A percentile compares a stretch with the other conserved stretches of the same genome.
These are phyloP conservation scores for Sporothrix curviconia DNA, from an alignment of 2,329 filamentous ascomycete species.

Conservation along the genomic window DNA sequence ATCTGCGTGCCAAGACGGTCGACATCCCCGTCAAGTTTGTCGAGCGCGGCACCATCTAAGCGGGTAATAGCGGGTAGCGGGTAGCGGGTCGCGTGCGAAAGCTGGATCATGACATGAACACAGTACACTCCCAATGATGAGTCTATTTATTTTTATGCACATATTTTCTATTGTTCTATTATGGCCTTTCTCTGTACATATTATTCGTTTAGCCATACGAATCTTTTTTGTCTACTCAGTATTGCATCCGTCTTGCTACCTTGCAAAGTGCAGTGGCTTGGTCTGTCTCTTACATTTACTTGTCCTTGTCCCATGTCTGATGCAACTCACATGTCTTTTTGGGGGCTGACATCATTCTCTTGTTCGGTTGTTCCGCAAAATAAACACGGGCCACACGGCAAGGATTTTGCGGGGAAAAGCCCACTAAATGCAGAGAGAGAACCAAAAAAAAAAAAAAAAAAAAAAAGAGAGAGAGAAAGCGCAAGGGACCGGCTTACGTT, in stretches of 20 bases:
- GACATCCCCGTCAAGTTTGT: slow-evolving; percentile 39
- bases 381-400: background rate
- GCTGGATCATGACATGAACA: background rate
- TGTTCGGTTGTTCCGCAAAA: background rate
- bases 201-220: background rate
- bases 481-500: background rate
- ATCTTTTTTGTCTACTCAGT: no score
- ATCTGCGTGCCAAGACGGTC: slow-evolving; percentile 37
- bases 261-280: no score
- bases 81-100: no score
- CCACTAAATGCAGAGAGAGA: background rate
- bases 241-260: no score
- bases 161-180: background rate
- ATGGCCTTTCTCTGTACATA: background rate
- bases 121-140: background rate
- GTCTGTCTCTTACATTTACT: no score
- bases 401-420: background rate
- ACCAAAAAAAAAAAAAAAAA: background rate
- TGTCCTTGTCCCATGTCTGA: background rate
- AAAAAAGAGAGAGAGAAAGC: background rate
- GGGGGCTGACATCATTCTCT: no score
- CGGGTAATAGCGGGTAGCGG: no score
- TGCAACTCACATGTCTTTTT: background rate
- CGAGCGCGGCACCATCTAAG: slow-evolving; percentile 31
- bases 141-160: background rate